Evolutionary conservation across 2,329 filamentous ascomycete species (phyloP).

Genomic region (Ustulina deusta): DNA sequence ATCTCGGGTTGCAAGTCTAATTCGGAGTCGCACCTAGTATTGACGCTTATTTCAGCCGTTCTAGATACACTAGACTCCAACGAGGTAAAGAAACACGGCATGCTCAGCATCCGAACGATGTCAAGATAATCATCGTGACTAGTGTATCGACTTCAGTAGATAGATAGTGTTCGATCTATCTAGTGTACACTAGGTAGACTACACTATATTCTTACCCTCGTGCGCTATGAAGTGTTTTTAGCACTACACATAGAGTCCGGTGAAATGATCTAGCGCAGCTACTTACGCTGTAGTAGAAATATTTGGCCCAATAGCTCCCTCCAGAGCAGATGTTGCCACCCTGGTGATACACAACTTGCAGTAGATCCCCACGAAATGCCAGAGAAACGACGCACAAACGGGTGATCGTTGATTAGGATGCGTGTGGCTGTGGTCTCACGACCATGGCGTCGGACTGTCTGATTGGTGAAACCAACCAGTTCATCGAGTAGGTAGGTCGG

Average conservation of each 20-base stretch:
- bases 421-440: conserved; percentile 21
- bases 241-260: background rate
- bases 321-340: conserved; percentile 2
- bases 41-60: conserved; percentile 17
- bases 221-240: background rate
- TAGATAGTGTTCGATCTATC: conserved; percentile 9
- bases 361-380: conserved; percentile 29
- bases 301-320: conserved; percentile 15
- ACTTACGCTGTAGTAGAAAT: too few species aligned
- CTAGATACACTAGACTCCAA: background rate
- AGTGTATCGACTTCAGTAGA: conserved; percentile 1
- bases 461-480: conserved; percentile 6
- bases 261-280: background rate
- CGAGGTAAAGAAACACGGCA: background rate
- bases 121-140: background rate
- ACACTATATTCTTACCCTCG: background rate
- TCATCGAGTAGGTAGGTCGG: conserved; percentile 16
- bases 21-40: background rate
- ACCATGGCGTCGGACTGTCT: background rate
- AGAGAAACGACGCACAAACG: conserved; percentile 22
- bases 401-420: conserved; percentile 23
- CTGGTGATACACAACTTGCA: conserved; percentile 28
- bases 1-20: background rate
- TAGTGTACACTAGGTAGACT: background rate
- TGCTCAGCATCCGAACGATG: too few species aligned